Base-by-base conservation (phyloP, 768 basidiomycete species). In the Trametes cingulata region DNA sequence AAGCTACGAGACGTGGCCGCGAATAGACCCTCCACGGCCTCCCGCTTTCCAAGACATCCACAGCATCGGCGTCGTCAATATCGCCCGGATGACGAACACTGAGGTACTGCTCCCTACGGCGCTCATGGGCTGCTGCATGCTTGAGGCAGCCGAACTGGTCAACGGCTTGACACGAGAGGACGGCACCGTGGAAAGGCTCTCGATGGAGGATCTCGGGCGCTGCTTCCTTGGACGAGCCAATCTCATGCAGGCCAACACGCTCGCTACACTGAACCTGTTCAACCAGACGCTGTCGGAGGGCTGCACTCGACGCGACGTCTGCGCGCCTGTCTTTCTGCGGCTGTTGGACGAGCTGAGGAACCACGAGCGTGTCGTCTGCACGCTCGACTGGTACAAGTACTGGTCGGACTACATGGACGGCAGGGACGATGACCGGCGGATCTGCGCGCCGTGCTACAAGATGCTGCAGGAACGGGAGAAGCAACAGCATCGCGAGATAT, bases 401-500 rank as follows among this genome's bases (percentile, higher is more conserved):
- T 58, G 41, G 33, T 43, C 27, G 41, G 33, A 43, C 42, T 52
- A 52, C 50, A 24, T 45, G 35, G 49, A 58, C 13, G 42, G 42
- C 33, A 27, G 33, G 24, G 58, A 58, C 35, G 41, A 43, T 14
- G 50, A 58, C 33, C 49, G 58, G 14, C 19, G 33, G 29, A 22
- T 58, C 22, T 58, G 58, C 36, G n/a, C 42, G 35, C 20, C 41
- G 20, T 58, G 58, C 58, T 52, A 52, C 24, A 45, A 35, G 15
- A 58, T 58, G 58, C 58, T 58, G 8, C 35, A 45, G 33, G 50
- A 45, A 12, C 41, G 50, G 41, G 50, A 58, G 50, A 52, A 58
- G 50, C 12, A 43, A 27, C 19, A 24, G 19, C 56, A 50, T 13
- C 27, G 20, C 4, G 49, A 51, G 20, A 49, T 58, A 7, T 63